These are phyloP conservation scores for Coniochaeta ligniaria DNA, from an alignment of 2,329 filamentous ascomycete species.

Conservation along the genomic window DNA sequence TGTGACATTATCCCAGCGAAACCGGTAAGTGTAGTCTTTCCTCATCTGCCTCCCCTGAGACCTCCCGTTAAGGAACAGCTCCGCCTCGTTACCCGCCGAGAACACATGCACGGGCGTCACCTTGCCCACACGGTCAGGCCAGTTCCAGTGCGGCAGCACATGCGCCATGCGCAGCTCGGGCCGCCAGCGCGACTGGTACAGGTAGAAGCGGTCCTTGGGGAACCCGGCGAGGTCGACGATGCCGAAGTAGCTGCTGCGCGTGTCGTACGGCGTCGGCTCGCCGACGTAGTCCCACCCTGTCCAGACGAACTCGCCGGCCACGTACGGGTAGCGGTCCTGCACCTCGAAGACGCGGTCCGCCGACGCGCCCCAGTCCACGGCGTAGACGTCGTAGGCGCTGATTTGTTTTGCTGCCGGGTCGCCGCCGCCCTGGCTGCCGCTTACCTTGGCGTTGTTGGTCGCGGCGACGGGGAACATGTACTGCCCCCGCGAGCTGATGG, in stretches of 20 bases:
- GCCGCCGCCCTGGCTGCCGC: constrained; percentile 27
- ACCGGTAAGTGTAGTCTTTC: constrained; percentile 32
- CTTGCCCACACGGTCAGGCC: constrained; percentile 37
- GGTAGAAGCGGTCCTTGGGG: constrained; percentile 46
- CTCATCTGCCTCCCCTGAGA: constrained; percentile 33
- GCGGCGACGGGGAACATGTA: constrained; percentile 44
- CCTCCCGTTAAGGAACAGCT: constrained; percentile 44
- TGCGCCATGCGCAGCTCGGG: constrained; percentile 39
- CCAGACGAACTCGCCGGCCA: constrained; percentile 36
- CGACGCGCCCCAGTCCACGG: constrained; percentile 35
- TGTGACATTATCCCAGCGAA: constrained; percentile 43
- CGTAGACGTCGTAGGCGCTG: constrained; percentile 45
- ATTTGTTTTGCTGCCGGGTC: constrained; percentile 29
- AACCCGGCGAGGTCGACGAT: constrained; percentile 52
- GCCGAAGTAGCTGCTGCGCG: constrained; percentile 44
- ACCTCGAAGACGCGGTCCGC: constrained; percentile 44
- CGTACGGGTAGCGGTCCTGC: constrained; percentile 41
- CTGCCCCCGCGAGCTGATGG: constrained; percentile 40
- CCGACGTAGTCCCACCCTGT: constrained; percentile 21
- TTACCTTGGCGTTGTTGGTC: constrained; percentile 20
- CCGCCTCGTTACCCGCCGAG: constrained; percentile 42
- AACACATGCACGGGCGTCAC: constrained; percentile 49
- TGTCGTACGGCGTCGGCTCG: constrained; percentile 30
- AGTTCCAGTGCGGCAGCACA: constrained; percentile 53
- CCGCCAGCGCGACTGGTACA: constrained; percentile 48